Conservation (phyloP, 306 rosid species). For the Glycine tomentella region DNA sequence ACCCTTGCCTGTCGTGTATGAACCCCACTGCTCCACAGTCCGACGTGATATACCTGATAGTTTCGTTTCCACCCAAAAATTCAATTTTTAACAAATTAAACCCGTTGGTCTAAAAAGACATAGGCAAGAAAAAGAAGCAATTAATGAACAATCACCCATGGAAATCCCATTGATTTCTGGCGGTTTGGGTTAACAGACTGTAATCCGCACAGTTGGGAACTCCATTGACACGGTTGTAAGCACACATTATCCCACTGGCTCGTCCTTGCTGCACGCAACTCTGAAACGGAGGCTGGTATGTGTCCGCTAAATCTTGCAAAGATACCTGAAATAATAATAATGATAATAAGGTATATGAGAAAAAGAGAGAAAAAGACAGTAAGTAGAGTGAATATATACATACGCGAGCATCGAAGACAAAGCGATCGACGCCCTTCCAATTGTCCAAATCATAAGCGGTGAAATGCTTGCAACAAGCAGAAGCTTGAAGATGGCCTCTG, state of each 20-base stretch:
- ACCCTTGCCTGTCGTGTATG: constrained; percentile 61
- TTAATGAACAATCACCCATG: constrained; percentile 60
- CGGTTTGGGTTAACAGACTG: constrained; percentile 66
- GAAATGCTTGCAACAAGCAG: constrained; percentile 97
- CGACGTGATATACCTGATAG: constrained; percentile 78
- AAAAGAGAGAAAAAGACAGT: too few relatives aligned
- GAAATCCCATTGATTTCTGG: constrained; percentile 74
- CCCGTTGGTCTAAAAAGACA: background rate
- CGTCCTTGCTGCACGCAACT: constrained; percentile 73
- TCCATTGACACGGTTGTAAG: constrained; percentile 88
- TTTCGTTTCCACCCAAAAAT: background rate
- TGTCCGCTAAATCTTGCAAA: constrained; percentile 83
- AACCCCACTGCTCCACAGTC: constrained; percentile 88
- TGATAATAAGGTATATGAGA: too few relatives aligned
- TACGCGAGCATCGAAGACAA: constrained; percentile 71
- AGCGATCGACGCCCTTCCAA: constrained; percentile 80
- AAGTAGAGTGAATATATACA: constrained; percentile 10
- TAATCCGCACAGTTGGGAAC: constrained; percentile 87
- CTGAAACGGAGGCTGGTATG: constrained; percentile 90
- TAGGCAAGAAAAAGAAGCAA: too few relatives aligned
- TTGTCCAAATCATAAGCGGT: constrained; percentile 94
- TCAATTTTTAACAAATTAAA: background rate
- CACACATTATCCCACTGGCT: constrained; percentile 95
- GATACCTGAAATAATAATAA: constrained; percentile 57
- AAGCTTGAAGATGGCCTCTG: constrained; percentile 64